Evolutionary conservation across 2,329 filamentous ascomycete genomes (phyloP), one percentile per base, ranked within the genome.

Genomic region (Ceratocystis ficicola): DNA sequence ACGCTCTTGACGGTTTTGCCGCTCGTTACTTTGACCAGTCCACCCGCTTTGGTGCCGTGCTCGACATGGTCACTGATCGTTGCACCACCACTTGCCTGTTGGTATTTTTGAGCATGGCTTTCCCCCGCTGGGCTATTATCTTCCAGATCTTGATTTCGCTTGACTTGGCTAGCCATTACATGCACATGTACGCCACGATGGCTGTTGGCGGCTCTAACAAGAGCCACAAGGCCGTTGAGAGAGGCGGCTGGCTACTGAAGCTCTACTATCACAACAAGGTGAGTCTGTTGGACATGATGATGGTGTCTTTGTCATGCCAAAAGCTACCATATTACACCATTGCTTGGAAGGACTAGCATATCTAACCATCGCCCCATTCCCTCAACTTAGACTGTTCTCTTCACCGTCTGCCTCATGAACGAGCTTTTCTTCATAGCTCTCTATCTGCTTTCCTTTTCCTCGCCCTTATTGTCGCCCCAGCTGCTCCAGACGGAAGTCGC

Each of bases 11-110:
- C 74, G 94, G 94, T 71, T 88, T 92, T 72, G 92, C 92, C n/a
- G 94, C 94, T 67, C 72, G 77, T 36, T 67, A 72, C 87, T 93
- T 83, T 74, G 85, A 95, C 72, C 94, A 99, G 76, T 93, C 89
- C 46, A 97, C 94, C 65, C 89, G 89, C 70, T 99, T 99, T 75
- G 94, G 94, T 69, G 94, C 93, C 41, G 93, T 99, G 44, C 82
- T 99, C 69, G 94, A 99, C 78, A 99, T 99, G 94, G 93, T 99
- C 68, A 99, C 94, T 20, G 94, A 99, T 77, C 88, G 94, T 68
- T 97, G 94, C 80, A 97, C 93, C 36, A 99, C 94, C 2, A 86
- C 93, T 1, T 99, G 94, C 76, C 78, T 99, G 71, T 84, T 99
- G 62, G 92, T 97, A 63, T 99, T 97, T 79, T 78, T 99, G 69